A percentile compares a stretch with the other conserved stretches of the same genome.
Conservation (phyloP, 2,329 filamentous ascomycete species). For the Pseudogymnoascus sp. region DNA sequence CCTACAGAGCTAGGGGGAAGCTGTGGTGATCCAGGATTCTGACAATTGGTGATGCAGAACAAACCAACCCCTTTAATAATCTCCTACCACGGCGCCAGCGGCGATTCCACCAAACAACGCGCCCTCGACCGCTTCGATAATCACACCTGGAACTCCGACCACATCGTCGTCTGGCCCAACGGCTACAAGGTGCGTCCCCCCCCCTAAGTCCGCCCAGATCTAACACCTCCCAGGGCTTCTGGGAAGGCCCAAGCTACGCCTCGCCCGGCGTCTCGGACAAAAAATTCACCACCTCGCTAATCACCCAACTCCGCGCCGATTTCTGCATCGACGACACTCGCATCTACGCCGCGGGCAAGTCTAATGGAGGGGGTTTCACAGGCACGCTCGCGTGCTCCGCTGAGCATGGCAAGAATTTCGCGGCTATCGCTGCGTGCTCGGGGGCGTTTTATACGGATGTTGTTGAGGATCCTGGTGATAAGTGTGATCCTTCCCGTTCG, state of each 20-base stretch:
- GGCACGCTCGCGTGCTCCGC: slow-evolving; percentile 33
- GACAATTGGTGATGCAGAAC: slow-evolving; percentile 18
- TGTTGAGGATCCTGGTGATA: slow-evolving; percentile 22
- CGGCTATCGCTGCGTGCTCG: slow-evolving; percentile 36
- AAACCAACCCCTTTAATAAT: slow-evolving; percentile 32
- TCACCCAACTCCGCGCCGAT: slow-evolving; percentile 29
- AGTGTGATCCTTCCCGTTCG: slow-evolving; percentile 29
- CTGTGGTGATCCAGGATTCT: not conserved
- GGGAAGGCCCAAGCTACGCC: slow-evolving; percentile 33
- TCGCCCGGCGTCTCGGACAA: slow-evolving; percentile 32
- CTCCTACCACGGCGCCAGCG: slow-evolving; percentile 34
- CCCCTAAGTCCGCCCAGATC: too few relatives aligned
- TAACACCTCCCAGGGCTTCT: slow-evolving; percentile 26
- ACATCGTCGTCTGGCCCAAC: slow-evolving; percentile 38
- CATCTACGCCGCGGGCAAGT: slow-evolving; percentile 36
- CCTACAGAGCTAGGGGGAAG: not conserved
- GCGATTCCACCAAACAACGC: slow-evolving; percentile 26
- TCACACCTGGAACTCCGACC: slow-evolving; percentile 28
- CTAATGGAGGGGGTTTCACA: slow-evolving; percentile 36
- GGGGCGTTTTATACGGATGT: slow-evolving; percentile 33
- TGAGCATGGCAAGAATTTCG: slow-evolving; percentile 29
- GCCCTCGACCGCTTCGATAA: slow-evolving; percentile 30
- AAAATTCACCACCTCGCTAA: slow-evolving; percentile 36
- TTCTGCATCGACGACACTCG: slow-evolving; percentile 33
- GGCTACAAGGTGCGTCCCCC: slow-evolving; percentile 32